Conservation (phyloP, 2,329 filamentous ascomycete genomes). For the Penicillium sp. region DNA sequence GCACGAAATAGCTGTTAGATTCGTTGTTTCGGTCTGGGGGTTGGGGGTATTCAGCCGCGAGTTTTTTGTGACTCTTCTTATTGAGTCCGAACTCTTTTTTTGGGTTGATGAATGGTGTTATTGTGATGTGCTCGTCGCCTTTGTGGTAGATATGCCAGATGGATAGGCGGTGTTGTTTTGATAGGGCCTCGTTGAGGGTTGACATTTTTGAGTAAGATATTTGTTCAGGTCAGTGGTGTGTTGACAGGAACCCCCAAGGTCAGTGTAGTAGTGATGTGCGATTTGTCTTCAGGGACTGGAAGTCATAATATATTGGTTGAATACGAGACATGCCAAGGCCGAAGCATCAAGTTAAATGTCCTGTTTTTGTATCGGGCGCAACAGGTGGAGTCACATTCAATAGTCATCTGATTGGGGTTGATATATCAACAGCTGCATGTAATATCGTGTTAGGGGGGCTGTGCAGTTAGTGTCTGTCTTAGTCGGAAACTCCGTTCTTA, state of each 20-base stretch:
- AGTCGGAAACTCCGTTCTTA: not conserved
- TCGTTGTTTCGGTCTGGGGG: not conserved
- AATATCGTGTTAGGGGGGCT: not conserved
- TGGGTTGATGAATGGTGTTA: constrained; percentile 6
- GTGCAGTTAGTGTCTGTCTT: not conserved
- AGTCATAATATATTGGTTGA: no score
- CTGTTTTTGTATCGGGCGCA: not conserved
- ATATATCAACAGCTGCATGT: no score
- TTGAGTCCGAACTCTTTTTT: constrained; percentile 3
- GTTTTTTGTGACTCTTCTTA: not conserved
- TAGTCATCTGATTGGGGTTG: not conserved
- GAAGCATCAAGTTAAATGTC: not conserved
- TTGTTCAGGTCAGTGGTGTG: not conserved
- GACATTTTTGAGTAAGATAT: constrained; percentile 2
- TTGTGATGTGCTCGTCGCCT: constrained; percentile 1
- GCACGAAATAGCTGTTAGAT: constrained; percentile 13
- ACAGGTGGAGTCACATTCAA: not conserved
- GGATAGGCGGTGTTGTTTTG: not conserved
- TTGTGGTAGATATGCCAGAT: constrained; percentile 14
- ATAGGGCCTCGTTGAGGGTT: not conserved
- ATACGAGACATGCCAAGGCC: no score
- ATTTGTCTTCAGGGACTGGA: not conserved
- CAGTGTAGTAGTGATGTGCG: not conserved
- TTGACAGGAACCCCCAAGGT: not conserved
- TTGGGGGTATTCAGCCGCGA: not conserved